These are phyloP conservation scores for Allium cepa DNA, from an alignment of 106 monocot species.

Conservation along the genomic window DNA sequence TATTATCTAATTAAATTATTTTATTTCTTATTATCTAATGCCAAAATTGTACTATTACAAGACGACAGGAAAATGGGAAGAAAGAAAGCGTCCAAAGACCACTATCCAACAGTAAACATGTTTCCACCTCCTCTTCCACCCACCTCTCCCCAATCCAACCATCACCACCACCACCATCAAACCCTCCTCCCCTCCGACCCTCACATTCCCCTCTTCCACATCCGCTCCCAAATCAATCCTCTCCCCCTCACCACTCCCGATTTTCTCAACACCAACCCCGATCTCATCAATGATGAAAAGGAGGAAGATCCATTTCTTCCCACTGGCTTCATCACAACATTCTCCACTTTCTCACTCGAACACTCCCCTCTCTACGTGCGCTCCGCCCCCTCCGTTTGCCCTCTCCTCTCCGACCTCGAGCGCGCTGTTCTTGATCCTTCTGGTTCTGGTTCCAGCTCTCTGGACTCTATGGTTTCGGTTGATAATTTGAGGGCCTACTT, in stretches of 20 bases:
- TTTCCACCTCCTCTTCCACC: neutral
- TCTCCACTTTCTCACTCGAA: constrained; percentile 29
- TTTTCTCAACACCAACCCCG: constrained; percentile 14
- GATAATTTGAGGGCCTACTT: constrained; percentile 76
- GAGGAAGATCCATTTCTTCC: constrained; percentile 83
- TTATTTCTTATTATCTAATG: too few species aligned
- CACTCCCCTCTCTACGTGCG: constrained; percentile 37
- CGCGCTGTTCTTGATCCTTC: constrained; percentile 33
- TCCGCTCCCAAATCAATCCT: constrained; percentile 61
- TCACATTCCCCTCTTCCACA: constrained; percentile 59
- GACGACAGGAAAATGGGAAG: too few species aligned
- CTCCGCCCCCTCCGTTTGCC: constrained; percentile 70
- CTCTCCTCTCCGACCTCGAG: constrained; percentile 95
- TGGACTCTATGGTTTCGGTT: constrained; percentile 62
- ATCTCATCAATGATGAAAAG: constrained; percentile 1
- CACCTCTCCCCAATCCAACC: neutral
- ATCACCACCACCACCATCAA: constrained; percentile 47
- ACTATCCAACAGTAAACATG: neutral
- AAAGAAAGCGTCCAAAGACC: too few species aligned
- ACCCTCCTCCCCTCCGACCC: constrained; percentile 67
- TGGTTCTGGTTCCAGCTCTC: constrained; percentile 2
- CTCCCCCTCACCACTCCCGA: constrained; percentile 70
- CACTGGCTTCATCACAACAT: constrained; percentile 84
- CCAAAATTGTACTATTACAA: too few species aligned
- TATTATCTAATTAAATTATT: too few species aligned